Evolutionary conservation across 371 early-diverging fungal genomes (phyloP).

Genomic region (Mortierella sp.): DNA sequence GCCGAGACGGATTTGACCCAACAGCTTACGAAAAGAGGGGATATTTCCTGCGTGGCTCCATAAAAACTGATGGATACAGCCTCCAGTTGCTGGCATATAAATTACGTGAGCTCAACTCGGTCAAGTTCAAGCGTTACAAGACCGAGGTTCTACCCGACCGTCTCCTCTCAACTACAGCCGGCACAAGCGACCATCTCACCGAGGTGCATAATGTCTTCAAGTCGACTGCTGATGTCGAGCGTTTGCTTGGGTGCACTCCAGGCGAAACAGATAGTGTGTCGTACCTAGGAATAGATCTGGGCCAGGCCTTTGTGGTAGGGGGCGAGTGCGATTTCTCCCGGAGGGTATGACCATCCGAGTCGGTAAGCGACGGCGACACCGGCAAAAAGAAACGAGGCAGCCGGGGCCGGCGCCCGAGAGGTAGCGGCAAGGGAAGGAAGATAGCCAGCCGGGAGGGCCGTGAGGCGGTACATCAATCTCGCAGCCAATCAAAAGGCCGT

Average conservation of each 20-base stretch:
- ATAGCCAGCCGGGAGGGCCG: not conserved
- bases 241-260: not conserved
- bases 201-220: constrained; percentile 24
- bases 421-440: constrained; percentile 12
- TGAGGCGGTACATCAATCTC: constrained; percentile 11
- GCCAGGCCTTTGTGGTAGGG: not conserved
- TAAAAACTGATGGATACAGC: constrained; percentile 22
- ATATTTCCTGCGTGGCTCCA: constrained; percentile 16
- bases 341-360: constrained; percentile 7
- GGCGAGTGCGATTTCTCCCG: not conserved
- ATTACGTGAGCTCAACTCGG: constrained; percentile 15
- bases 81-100: constrained; percentile 21
- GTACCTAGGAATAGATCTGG: not conserved
- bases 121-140: constrained; percentile 18
- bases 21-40: constrained; percentile 9
- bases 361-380: not conserved
- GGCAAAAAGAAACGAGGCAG: not conserved
- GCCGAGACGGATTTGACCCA: constrained; percentile 1
- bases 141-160: constrained; percentile 7
- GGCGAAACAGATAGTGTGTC: not conserved
- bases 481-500: constrained; percentile 27
- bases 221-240: constrained; percentile 14
- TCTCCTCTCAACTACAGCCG: constrained; percentile 17
- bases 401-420: constrained; percentile 5
- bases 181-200: constrained; percentile 10